Evolutionary conservation across 163 green algal species (phyloP).

Genomic region (Scenedesmus sp.): DNA sequence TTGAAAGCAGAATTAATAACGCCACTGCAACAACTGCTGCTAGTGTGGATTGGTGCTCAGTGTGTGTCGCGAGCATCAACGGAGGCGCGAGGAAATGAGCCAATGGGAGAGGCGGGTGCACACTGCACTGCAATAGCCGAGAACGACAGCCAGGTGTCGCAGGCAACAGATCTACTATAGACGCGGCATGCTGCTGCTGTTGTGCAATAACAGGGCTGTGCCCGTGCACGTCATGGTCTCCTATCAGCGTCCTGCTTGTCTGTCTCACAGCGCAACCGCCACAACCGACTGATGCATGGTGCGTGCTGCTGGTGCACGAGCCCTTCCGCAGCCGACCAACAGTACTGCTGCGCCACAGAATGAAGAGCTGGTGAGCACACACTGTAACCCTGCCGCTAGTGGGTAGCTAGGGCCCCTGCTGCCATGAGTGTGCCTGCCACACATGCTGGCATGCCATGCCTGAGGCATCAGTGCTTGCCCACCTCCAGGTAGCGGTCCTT

Average conservation of each 20-base stretch:
- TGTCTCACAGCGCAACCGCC: background rate
- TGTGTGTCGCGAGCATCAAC: background rate
- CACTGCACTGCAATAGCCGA: too few species aligned
- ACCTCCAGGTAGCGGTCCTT: slow-evolving; percentile 63
- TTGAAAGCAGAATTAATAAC: background rate
- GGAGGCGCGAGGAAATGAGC: background rate
- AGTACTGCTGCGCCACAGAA: background rate
- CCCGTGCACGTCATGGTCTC: background rate
- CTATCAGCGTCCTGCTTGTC: background rate
- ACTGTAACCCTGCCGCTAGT: too few species aligned
- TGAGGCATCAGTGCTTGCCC: background rate
- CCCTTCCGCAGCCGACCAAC: background rate
- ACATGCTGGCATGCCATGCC: background rate
- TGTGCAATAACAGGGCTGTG: background rate
- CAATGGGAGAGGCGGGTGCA: too few species aligned
- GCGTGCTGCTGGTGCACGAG: background rate
- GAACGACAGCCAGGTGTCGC: too few species aligned
- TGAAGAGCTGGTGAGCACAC: too few species aligned
- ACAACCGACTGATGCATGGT: background rate
- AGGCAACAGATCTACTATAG: too few species aligned
- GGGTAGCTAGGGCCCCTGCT: background rate
- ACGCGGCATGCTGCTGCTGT: background rate
- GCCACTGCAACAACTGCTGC: background rate
- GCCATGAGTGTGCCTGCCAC: background rate
- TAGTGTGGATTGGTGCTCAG: too few species aligned